Evolutionary conservation across 345 rosid species (phyloP).

Genomic region (Noccaea bulbosa): DNA sequence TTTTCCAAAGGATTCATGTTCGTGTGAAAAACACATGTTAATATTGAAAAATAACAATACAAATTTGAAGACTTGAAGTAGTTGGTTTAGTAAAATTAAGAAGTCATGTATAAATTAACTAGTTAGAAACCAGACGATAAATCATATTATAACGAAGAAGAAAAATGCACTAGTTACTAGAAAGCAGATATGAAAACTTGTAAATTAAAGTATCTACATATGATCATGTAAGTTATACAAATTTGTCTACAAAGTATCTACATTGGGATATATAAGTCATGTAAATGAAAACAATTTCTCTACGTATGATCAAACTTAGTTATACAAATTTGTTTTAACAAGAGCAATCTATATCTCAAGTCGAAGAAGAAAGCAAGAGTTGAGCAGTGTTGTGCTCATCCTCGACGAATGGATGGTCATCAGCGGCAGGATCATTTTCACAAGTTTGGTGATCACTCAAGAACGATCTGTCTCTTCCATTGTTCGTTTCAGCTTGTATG

Average conservation of each 20-base stretch:
- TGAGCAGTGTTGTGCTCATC: conserved; percentile 19
- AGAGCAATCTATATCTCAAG: conserved; percentile 5
- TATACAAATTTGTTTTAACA: conserved; percentile 16
- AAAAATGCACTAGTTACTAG: too few relatives aligned
- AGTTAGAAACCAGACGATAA: too few relatives aligned
- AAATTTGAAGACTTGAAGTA: too few relatives aligned
- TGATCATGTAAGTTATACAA: too few relatives aligned
- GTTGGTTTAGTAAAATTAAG: too few relatives aligned
- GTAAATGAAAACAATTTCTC: not conserved
- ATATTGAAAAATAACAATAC: too few relatives aligned
- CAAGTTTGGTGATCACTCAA: conserved; percentile 1
- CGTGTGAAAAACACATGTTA: too few relatives aligned
- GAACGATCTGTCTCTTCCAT: not conserved
- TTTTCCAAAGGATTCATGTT: too few relatives aligned
- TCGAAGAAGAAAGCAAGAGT: conserved; percentile 49
- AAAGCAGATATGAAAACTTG: too few relatives aligned
- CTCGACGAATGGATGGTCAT: conserved; percentile 54
- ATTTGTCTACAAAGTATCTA: not conserved
- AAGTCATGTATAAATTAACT: too few relatives aligned
- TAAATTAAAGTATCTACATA: not conserved
- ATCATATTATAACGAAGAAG: too few relatives aligned
- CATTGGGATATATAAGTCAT: not conserved
- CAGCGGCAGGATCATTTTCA: conserved; percentile 19
- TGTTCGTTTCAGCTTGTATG: conserved; percentile 17
- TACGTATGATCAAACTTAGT: not conserved